Evolutionary conservation across 345 rosid genomes (phyloP), one percentile per base, ranked within the genome.

Genomic region (Murraya paniculata): DNA sequence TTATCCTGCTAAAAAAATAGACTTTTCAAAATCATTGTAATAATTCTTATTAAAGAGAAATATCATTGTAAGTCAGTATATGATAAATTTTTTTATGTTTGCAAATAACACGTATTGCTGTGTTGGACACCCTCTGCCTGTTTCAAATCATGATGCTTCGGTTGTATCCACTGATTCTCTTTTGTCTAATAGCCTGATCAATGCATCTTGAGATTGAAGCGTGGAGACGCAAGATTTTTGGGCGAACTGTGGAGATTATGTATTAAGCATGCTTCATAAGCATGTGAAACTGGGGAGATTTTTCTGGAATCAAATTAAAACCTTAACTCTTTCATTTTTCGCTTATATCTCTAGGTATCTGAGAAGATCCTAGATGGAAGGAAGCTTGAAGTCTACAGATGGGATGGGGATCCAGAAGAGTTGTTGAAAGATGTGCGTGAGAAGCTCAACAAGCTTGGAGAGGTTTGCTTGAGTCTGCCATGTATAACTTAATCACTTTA

Each of bases 361-460:
- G 86, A 88, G 76, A 82, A 87, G 84, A 85, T 93, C 61, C 79
- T 95, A 21, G 89, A 88, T 73, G 97, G 96, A 65, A 89, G 86
- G 82, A 90, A 88, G 75, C 78, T 95, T 81, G 97, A 92, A 80
- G 85, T 95, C 84, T 83, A 79, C 77, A 80, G 53, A 60, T 92
- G 97, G 97, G 90, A 91, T 41, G 93, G 91, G 31, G 86, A 89
- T 80, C 89, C 61, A 13, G 82, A 84, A 75, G 90, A 88, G 81
- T 81, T 86, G 82, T 80, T 93, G 83, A 90, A 79, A 86, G 90
- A 85, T 9, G 88, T 91, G 25, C 89, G 97, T 14, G 91, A 90
- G 79, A 92, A 93, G 75, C 93, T 93, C 78, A 95, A 95, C 83
- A 83, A 81, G 82, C 97, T 95, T 21, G 92, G 97, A 31, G 93